phyloP scores from a whole-genome alignment of 192 early-diverging fungal species.

The Funneliformis geosporum region DNA sequence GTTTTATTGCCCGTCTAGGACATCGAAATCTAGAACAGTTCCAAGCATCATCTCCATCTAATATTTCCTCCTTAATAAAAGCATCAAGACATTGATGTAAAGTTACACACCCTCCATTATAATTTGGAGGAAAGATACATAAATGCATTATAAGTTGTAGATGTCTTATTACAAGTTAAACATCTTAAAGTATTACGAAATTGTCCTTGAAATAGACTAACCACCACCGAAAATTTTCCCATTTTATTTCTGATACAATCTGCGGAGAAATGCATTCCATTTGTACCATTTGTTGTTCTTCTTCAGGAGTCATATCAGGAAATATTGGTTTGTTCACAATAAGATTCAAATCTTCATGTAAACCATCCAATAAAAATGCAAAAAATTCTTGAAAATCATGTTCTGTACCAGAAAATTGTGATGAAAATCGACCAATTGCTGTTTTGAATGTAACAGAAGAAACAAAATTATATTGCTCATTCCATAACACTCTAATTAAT shows the following conservation, averaged over 20 bases:
- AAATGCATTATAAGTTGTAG: slow-evolving; percentile 88
- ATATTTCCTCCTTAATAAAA: slow-evolving; percentile 80
- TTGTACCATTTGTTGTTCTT: slow-evolving; percentile 57
- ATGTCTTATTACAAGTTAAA: slow-evolving; percentile 69
- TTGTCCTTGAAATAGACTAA: slow-evolving; percentile 91
- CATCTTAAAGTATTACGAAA: slow-evolving; percentile 69
- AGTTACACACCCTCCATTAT: slow-evolving; percentile 54
- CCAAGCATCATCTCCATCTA: slow-evolving; percentile 94
- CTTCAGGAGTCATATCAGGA: slow-evolving; percentile 19
- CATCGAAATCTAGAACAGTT: slow-evolving; percentile 81
- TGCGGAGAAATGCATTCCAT: slow-evolving; percentile 66
- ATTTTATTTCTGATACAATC: slow-evolving; percentile 62
- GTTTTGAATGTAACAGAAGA: slow-evolving; percentile 79
- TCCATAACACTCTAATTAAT: slow-evolving; percentile 83
- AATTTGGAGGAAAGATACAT: slow-evolving; percentile 77
- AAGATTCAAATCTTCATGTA: slow-evolving; percentile 92
- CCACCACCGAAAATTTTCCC: slow-evolving; percentile 81
- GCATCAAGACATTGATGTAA: slow-evolving; percentile 85
- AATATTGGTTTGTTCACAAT: slow-evolving; percentile 47
- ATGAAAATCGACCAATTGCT: slow-evolving; percentile 71
- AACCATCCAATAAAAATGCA: slow-evolving; percentile 80
- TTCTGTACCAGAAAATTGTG: slow-evolving; percentile 84
- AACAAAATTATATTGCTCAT: slow-evolving; percentile 70
- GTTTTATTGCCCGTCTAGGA: slow-evolving; percentile 75
- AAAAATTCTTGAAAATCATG: slow-evolving; percentile 98